phyloP scores from a whole-genome alignment of 306 rosid genomes.

The Trifolium repens region DNA sequence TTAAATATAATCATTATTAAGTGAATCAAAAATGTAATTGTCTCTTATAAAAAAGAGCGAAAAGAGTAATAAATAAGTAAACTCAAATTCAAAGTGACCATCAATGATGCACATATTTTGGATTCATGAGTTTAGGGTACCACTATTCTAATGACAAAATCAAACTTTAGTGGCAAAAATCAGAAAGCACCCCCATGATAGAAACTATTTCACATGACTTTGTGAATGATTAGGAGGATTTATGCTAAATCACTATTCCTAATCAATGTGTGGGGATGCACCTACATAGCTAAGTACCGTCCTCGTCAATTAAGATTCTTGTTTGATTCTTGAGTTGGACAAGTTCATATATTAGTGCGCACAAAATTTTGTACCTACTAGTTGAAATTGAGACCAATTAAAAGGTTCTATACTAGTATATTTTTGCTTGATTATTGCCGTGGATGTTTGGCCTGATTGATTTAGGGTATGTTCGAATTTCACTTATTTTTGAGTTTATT shows the following conservation, averaged over 20 bases:
- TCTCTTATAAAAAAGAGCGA: too few species aligned
- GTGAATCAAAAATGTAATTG: too few species aligned
- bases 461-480: too few species aligned
- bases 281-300: neutral
- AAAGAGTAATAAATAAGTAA: too few species aligned
- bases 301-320: conserved; percentile 12
- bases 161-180: conserved; percentile 24
- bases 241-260: conserved; percentile 33
- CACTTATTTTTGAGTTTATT: too few species aligned
- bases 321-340: conserved; percentile 38
- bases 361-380: conserved; percentile 8
- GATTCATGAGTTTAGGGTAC: conserved; percentile 28
- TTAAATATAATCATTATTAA: too few species aligned
- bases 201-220: conserved; percentile 10
- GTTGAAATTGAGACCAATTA: conserved; percentile 24
- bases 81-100: neutral
- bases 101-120: conserved; percentile 27
- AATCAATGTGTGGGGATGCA: conserved; percentile 17
- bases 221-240: conserved; percentile 41
- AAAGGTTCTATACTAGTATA: neutral
- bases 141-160: conserved; percentile 7
- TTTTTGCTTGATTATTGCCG: neutral
- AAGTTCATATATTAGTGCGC: neutral
- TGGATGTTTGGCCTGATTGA: neutral
- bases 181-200: conserved; percentile 4